Evolutionary conservation across 441 rosid species (phyloP).

Genomic region (Mallotus japonicus): DNA sequence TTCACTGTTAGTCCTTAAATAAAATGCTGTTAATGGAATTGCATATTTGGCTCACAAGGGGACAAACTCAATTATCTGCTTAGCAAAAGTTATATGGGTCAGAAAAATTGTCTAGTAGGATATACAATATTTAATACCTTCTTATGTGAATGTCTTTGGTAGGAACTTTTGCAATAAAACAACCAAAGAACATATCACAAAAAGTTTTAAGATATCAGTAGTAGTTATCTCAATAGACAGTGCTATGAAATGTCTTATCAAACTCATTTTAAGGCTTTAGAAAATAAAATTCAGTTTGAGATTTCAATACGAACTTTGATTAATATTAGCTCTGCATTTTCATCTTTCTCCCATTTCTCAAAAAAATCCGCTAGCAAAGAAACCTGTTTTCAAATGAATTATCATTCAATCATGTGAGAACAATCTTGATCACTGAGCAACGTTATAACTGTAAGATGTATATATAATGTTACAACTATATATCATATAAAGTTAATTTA

Average conservation of each 20-base stretch:
- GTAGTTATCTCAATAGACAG: background rate
- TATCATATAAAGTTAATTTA: background rate
- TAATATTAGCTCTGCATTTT: slow-evolving; percentile 49
- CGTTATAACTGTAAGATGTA: too few species aligned
- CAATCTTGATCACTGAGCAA: background rate
- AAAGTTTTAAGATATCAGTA: background rate
- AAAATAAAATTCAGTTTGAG: background rate
- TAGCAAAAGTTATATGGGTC: too few species aligned
- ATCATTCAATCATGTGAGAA: background rate
- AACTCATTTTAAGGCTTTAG: background rate
- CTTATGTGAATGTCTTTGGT: too few species aligned
- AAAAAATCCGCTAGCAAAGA: slow-evolving; percentile 61
- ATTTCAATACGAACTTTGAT: slow-evolving; percentile 51
- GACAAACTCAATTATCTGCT: too few species aligned
- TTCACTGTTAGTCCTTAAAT: background rate
- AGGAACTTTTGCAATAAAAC: background rate
- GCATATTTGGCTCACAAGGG: too few species aligned
- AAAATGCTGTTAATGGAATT: background rate
- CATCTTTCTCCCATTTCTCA: slow-evolving; percentile 81
- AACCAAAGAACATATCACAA: too few species aligned
- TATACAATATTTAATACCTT: too few species aligned
- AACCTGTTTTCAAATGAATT: slow-evolving; percentile 44
- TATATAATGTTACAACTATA: background rate
- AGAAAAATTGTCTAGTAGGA: too few species aligned
- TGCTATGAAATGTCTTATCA: background rate